Evolutionary conservation across 805 yeast genomes (phyloP).

Genomic region (Dipodascopsis uninucleata): DNA sequence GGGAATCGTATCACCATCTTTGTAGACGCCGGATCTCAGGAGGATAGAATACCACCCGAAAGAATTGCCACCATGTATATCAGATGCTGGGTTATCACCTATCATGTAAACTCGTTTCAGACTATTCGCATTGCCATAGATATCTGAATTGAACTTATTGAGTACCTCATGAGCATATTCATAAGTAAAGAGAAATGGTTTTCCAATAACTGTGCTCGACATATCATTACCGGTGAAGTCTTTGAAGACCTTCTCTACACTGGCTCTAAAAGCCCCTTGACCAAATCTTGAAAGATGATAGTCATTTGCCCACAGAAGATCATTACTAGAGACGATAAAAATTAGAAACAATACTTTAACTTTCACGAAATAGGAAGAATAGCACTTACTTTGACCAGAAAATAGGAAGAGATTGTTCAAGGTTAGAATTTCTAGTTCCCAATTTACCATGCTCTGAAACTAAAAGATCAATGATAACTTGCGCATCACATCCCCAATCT

Average conservation of each 20-base stretch:
- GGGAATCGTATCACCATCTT: conserved; percentile 43
- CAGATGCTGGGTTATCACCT: conserved; percentile 94
- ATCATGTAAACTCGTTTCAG: conserved; percentile 78
- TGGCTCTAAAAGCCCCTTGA: conserved; percentile 78
- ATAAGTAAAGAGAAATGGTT: conserved; percentile 75
- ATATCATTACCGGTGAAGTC: conserved; percentile 51
- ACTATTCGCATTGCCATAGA: conserved; percentile 7
- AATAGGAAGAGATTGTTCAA: conserved; percentile 23
- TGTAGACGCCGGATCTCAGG: conserved; percentile 84
- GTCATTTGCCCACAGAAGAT: conserved; percentile 83
- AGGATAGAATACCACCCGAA: conserved; percentile 88
- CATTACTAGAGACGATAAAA: conserved; percentile 75
- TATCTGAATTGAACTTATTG: conserved; percentile 41
- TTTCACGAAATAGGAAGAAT: no score
- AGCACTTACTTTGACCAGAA: conserved; percentile 17
- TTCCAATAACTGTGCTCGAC: conserved; percentile 64
- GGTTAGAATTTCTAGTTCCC: conserved; percentile 52
- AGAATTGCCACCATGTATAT: conserved; percentile 81
- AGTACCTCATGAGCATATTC: conserved; percentile 77
- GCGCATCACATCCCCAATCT: conserved; percentile 82
- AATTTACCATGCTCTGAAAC: conserved; percentile 58
- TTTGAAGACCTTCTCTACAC: conserved; percentile 57
- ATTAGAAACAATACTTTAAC: conserved; percentile 41
- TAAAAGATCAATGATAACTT: conserved; percentile 67
- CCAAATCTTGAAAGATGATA: conserved; percentile 78